Evolutionary conservation across 2,329 filamentous ascomycete species (phyloP).

Genomic region (Capronia coronata): DNA sequence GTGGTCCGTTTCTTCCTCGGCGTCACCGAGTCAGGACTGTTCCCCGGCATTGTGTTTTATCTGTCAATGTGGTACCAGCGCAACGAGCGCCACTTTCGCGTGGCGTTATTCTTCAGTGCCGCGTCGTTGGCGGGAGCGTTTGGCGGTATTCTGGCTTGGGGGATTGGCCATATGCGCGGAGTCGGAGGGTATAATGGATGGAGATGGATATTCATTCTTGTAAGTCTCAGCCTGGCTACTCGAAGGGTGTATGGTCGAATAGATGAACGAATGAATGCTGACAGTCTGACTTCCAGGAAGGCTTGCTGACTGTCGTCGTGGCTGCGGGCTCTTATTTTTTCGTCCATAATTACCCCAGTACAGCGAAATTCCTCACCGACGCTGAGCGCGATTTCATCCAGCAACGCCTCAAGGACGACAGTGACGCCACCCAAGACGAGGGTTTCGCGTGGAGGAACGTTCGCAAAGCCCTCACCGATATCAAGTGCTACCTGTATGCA

Average conservation of each 20-base stretch:
- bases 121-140: conserved; percentile 55
- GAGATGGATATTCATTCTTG: conserved; percentile 60
- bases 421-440: conserved; percentile 63
- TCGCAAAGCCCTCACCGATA: conserved; percentile 55
- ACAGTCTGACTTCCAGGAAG: conserved; percentile 41
- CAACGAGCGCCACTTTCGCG: conserved; percentile 52
- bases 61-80: conserved; percentile 59
- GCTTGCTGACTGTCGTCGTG: conserved; percentile 60
- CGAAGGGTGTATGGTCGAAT: neutral
- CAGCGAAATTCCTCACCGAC: conserved; percentile 37
- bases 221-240: conserved; percentile 27
- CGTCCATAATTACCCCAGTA: conserved; percentile 40
- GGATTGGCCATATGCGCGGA: conserved; percentile 44
- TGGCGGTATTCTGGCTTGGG: conserved; percentile 54
- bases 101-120: conserved; percentile 55
- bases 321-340: conserved; percentile 36
- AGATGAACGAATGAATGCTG: neutral
- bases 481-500: conserved; percentile 67
- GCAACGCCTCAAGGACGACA: conserved; percentile 59
- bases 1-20: conserved; percentile 37
- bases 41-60: conserved; percentile 52
- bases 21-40: conserved; percentile 33
- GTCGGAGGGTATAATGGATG: conserved; percentile 48
- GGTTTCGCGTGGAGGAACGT: conserved; percentile 57
- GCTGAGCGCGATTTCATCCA: conserved; percentile 55